Conservation (phyloP, 140 eudicot genomes). For the Erigeron philadelphicus region DNA sequence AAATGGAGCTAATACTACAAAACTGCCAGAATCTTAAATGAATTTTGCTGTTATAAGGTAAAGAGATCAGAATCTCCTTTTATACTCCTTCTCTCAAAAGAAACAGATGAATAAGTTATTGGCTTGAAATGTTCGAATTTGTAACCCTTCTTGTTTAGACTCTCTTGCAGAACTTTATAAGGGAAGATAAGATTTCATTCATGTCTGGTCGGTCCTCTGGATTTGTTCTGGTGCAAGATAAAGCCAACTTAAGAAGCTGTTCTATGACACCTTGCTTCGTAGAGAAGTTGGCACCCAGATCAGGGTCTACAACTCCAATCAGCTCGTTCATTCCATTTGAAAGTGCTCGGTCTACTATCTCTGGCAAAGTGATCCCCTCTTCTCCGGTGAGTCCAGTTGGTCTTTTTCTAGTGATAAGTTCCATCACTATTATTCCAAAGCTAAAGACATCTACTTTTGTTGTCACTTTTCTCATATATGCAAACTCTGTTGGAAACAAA, state of each 20-base stretch:
- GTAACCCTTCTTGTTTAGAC: neutral
- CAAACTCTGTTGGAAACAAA: constrained; percentile 53
- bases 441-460: constrained; percentile 86
- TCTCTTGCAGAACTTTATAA: constrained; percentile 49
- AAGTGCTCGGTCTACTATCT: constrained; percentile 46
- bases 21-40: neutral
- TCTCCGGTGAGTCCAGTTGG: constrained; percentile 61
- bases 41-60: neutral
- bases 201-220: constrained; percentile 78
- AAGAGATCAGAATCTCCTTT: neutral
- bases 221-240: constrained; percentile 52
- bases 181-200: constrained; percentile 58
- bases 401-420: constrained; percentile 59
- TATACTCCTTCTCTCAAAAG: neutral
- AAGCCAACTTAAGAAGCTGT: constrained; percentile 58
- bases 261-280: constrained; percentile 38
- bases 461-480: constrained; percentile 73
- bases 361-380: constrained; percentile 56
- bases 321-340: constrained; percentile 35
- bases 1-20: neutral
- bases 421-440: constrained; percentile 76
- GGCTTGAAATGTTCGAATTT: neutral
- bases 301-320: constrained; percentile 48
- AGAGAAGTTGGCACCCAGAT: constrained; percentile 38
- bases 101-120: neutral